Conservation (phyloP, 257 asterid genomes). For the Perilla frutescens region DNA sequence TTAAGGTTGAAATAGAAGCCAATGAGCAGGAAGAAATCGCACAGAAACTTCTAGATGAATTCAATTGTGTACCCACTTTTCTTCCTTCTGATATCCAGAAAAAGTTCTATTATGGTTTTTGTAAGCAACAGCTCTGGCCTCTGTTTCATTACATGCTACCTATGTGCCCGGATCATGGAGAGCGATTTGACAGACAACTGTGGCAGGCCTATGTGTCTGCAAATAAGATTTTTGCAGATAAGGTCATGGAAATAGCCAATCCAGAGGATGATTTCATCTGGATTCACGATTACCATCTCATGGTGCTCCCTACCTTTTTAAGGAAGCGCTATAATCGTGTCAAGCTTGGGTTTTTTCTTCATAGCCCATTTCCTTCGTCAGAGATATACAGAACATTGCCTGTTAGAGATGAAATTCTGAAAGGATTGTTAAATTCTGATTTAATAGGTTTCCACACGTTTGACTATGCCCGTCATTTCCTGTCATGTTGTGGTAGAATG, state of each 20-base stretch:
- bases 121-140: slow-evolving; percentile 95
- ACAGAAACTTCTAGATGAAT: slow-evolving; percentile 73
- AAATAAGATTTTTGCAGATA: slow-evolving; percentile 82
- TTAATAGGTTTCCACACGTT: slow-evolving; percentile 89
- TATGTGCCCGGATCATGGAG: slow-evolving; percentile 89
- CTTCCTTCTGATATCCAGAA: slow-evolving; percentile 72
- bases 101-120: slow-evolving; percentile 80
- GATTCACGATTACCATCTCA: slow-evolving; percentile 93
- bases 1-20: slow-evolving; percentile 75
- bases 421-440: slow-evolving; percentile 79
- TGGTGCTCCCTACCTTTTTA: slow-evolving; percentile 89
- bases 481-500: slow-evolving; percentile 93
- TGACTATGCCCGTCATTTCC: slow-evolving; percentile 92
- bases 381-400: slow-evolving; percentile 92
- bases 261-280: slow-evolving; percentile 88
- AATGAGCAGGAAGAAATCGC: slow-evolving; percentile 87
- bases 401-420: slow-evolving; percentile 85
- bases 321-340: slow-evolving; percentile 83
- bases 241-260: slow-evolving; percentile 80
- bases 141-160: slow-evolving; percentile 97
- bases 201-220: slow-evolving; percentile 93
- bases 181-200: slow-evolving; percentile 79
- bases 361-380: slow-evolving; percentile 94
- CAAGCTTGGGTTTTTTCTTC: slow-evolving; percentile 90
- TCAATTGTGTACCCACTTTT: slow-evolving; percentile 84